phyloP scores from a whole-genome alignment of 2,329 filamentous ascomycete genomes.

The Neopestalotiopsis rosae region DNA sequence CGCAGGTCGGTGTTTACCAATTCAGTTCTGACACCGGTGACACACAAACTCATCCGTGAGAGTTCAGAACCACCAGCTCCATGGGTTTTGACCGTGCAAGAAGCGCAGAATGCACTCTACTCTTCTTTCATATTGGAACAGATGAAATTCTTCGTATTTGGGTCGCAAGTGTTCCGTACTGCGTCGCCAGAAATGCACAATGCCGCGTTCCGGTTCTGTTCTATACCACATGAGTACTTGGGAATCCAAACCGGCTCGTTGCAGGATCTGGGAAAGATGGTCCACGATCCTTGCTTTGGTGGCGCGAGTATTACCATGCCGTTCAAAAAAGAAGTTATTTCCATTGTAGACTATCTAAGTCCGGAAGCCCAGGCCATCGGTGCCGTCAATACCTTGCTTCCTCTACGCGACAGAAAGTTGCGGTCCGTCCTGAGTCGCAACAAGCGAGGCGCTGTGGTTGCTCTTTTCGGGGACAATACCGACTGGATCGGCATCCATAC shows the following conservation, averaged over 20 bases:
- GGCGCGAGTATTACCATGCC: slow-evolving; percentile 8
- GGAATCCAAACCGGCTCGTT: background rate
- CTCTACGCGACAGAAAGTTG: background rate
- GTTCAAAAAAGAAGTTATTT: slow-evolving; percentile 7
- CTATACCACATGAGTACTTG: slow-evolving; percentile 7
- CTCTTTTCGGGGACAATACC: slow-evolving; percentile 11
- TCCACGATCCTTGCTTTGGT: slow-evolving; percentile 1
- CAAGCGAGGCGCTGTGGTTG: background rate
- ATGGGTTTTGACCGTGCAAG: background rate
- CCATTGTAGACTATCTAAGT: slow-evolving; percentile 5
- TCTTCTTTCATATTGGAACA: background rate
- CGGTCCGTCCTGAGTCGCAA: background rate
- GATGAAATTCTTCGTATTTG: background rate
- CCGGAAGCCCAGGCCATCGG: slow-evolving; percentile 8
- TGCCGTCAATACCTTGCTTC: slow-evolving; percentile 11
- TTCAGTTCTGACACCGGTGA: slow-evolving; percentile 11
- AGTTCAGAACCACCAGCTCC: background rate
- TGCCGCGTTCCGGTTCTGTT: background rate
- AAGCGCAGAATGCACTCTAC: slow-evolving; percentile 6
- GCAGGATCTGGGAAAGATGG: background rate
- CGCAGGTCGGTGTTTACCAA: slow-evolving; percentile 3
- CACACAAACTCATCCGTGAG: background rate
- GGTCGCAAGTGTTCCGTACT: background rate
- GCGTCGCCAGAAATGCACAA: slow-evolving; percentile 8
- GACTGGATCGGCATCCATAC: slow-evolving; percentile 15